Evolutionary conservation across 768 basidiomycete species (phyloP).

Genomic region (Boletus coccyginus): DNA sequence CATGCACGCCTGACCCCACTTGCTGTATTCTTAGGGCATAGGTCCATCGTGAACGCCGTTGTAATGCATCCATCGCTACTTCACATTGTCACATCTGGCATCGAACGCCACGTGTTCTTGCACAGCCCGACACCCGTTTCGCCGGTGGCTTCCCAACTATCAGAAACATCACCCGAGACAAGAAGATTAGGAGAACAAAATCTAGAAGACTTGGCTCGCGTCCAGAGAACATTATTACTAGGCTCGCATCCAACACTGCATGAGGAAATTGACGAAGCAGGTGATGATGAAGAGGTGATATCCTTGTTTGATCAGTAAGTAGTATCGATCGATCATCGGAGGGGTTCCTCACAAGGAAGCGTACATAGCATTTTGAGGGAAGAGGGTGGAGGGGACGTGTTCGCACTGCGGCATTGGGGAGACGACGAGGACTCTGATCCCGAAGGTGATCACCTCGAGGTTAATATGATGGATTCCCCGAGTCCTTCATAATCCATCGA

Average conservation of each 20-base stretch:
- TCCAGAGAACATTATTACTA: slow-evolving; percentile 36
- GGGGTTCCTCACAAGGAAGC: slow-evolving; percentile 6
- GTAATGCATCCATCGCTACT: slow-evolving; percentile 71
- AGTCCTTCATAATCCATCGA: slow-evolving; percentile 8
- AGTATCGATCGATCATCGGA: not conserved
- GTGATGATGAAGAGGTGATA: slow-evolving; percentile 50
- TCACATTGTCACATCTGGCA: slow-evolving; percentile 65
- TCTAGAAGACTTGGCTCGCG: slow-evolving; percentile 34
- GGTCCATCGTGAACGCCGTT: slow-evolving; percentile 73
- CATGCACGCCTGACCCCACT: not conserved
- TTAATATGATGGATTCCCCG: slow-evolving; percentile 24
- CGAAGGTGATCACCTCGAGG: slow-evolving; percentile 22
- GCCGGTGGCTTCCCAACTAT: slow-evolving; percentile 46
- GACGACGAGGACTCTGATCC: slow-evolving; percentile 26
- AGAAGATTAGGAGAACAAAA: slow-evolving; percentile 41
- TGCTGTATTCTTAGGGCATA: slow-evolving; percentile 48
- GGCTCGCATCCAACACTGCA: slow-evolving; percentile 28
- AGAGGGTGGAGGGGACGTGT: slow-evolving; percentile 59
- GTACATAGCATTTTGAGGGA: slow-evolving; percentile 51
- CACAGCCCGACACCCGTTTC: slow-evolving; percentile 65
- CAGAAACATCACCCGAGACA: slow-evolving; percentile 44
- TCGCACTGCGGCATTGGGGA: slow-evolving; percentile 42
- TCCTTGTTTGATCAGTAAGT: slow-evolving; percentile 72
- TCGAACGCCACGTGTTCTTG: slow-evolving; percentile 66
- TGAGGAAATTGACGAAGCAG: slow-evolving; percentile 26